Evolutionary conservation across 164 flowering plant genomes (phyloP).

Genomic region (Cinnamomum chago): DNA sequence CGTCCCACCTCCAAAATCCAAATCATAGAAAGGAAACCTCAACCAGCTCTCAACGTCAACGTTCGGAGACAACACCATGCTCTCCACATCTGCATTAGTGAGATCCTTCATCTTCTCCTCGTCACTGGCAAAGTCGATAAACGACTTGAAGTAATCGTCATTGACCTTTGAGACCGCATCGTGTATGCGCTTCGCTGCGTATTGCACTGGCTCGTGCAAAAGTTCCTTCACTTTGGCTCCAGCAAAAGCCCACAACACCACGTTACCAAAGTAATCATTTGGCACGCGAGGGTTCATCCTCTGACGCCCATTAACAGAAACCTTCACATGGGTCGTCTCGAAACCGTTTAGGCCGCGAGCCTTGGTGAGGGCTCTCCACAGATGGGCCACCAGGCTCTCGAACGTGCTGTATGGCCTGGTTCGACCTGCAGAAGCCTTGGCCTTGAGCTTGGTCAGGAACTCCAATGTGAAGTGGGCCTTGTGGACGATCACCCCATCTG

Average conservation of each 20-base stretch:
- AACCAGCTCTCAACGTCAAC: slow-evolving; percentile 37
- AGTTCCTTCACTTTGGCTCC: slow-evolving; percentile 25
- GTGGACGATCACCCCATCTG: slow-evolving; percentile 14
- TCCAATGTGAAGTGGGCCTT: background rate
- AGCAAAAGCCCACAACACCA: slow-evolving; percentile 40
- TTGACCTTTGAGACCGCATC: slow-evolving; percentile 23
- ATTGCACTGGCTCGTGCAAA: slow-evolving; percentile 13
- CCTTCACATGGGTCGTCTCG: slow-evolving; percentile 20
- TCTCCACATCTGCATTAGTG: slow-evolving; percentile 16
- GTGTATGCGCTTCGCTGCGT: slow-evolving; percentile 25
- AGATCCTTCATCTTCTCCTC: slow-evolving; percentile 22
- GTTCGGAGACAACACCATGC: slow-evolving; percentile 13
- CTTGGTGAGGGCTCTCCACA: slow-evolving; percentile 29
- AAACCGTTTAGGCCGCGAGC: slow-evolving; percentile 14
- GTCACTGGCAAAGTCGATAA: slow-evolving; percentile 6
- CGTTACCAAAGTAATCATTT: too few species aligned
- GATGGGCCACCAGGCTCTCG: slow-evolving; percentile 31
- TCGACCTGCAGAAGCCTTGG: too few species aligned
- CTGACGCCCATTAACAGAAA: slow-evolving; percentile 28
- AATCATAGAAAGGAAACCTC: slow-evolving; percentile 29
- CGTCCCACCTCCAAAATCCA: slow-evolving; percentile 31
- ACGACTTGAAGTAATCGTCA: slow-evolving; percentile 17
- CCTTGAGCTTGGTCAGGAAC: too few species aligned
- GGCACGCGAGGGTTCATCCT: slow-evolving; percentile 10
- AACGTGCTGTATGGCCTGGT: slow-evolving; percentile 25